Evolutionary conservation across 495 filamentous ascomycete genomes (phyloP).

Genomic region (Baudoinia panamericana): DNA sequence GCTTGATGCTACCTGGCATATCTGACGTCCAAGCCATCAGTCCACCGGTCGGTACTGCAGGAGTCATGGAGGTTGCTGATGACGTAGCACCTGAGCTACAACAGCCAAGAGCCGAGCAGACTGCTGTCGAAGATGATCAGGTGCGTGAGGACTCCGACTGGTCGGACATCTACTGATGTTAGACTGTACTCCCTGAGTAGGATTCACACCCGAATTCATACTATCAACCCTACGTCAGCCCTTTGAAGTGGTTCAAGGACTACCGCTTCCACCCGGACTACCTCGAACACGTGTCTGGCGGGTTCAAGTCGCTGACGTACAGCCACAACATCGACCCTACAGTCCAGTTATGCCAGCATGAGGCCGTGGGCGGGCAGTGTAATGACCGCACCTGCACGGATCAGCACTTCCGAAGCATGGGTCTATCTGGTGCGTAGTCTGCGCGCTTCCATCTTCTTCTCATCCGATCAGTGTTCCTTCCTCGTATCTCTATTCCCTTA

Average conservation of each 20-base stretch:
- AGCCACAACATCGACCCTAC: slow-evolving; percentile 72
- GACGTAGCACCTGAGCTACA: slow-evolving; percentile 20
- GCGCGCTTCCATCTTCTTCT: background rate
- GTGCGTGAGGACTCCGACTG: slow-evolving; percentile 9
- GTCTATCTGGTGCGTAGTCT: slow-evolving; percentile 69
- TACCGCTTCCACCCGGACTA: slow-evolving; percentile 81
- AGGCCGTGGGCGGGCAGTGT: slow-evolving; percentile 61
- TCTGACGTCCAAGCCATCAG: no score
- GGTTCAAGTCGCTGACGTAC: slow-evolving; percentile 82
- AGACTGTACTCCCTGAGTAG: no score
- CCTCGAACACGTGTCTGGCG: slow-evolving; percentile 51
- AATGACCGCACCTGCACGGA: slow-evolving; percentile 53
- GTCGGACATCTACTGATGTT: slow-evolving; percentile 7
- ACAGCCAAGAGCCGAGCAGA: slow-evolving; percentile 1
- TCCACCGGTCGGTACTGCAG: no score
- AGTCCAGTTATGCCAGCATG: slow-evolving; percentile 59
- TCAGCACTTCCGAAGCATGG: slow-evolving; percentile 73
- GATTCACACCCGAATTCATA: slow-evolving; percentile 8
- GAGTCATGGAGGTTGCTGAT: slow-evolving; percentile 6
- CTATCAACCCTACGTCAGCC: slow-evolving; percentile 70
- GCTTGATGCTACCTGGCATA: no score
- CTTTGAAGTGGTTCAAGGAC: slow-evolving; percentile 66
- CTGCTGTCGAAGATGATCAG: background rate
- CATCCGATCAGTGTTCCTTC: background rate
- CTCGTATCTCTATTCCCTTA: slow-evolving; percentile 4